Percentiles rank a stretch among this genome's conserved stretches.
These are phyloP conservation scores for Clavariopsis aquatica DNA, from an alignment of 495 filamentous ascomycete species.

Conservation along the genomic window DNA sequence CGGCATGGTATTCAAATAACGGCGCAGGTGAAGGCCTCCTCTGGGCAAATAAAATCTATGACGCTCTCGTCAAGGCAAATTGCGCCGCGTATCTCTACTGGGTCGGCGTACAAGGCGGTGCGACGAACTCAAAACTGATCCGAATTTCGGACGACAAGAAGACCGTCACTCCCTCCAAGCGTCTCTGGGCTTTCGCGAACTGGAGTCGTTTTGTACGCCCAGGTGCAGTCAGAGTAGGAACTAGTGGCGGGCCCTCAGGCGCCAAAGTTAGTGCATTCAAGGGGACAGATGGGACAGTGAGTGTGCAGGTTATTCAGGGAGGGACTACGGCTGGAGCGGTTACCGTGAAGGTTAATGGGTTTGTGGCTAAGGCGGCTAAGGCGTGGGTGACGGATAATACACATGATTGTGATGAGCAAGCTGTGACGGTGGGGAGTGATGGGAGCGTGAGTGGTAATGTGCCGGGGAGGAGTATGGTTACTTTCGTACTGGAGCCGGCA, in stretches of 20 bases:
- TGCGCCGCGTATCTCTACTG: slow-evolving; percentile 29
- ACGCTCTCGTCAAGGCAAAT: slow-evolving; percentile 22
- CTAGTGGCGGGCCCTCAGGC: slow-evolving; percentile 22
- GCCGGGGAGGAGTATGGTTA: slow-evolving; percentile 61
- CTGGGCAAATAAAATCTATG: slow-evolving; percentile 34
- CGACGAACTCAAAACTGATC: slow-evolving; percentile 27
- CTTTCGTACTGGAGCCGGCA: slow-evolving; percentile 41
- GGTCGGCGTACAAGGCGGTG: slow-evolving; percentile 46
- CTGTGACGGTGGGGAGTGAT: slow-evolving; percentile 62
- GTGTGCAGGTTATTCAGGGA: slow-evolving; percentile 32
- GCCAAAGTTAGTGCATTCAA: slow-evolving; percentile 29
- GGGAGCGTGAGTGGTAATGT: slow-evolving; percentile 45
- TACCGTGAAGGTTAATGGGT: slow-evolving; percentile 22
- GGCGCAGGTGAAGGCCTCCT: slow-evolving; percentile 32
- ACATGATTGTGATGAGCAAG: slow-evolving; percentile 31
- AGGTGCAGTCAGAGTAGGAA: slow-evolving; percentile 42
- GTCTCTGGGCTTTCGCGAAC: slow-evolving; percentile 33
- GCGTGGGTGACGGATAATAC: slow-evolving; percentile 34
- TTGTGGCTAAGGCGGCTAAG: slow-evolving; percentile 9
- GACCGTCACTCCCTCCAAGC: slow-evolving; percentile 9
- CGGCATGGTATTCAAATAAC: slow-evolving; percentile 20
- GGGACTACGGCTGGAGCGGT: slow-evolving; percentile 16
- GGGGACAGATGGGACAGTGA: slow-evolving; percentile 27
- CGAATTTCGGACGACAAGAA: slow-evolving; percentile 32
- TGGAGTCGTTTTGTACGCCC: slow-evolving; percentile 30